Evolutionary conservation across 192 early-diverging fungal genomes (phyloP).

Genomic region (Nowakowskiella sp.): DNA sequence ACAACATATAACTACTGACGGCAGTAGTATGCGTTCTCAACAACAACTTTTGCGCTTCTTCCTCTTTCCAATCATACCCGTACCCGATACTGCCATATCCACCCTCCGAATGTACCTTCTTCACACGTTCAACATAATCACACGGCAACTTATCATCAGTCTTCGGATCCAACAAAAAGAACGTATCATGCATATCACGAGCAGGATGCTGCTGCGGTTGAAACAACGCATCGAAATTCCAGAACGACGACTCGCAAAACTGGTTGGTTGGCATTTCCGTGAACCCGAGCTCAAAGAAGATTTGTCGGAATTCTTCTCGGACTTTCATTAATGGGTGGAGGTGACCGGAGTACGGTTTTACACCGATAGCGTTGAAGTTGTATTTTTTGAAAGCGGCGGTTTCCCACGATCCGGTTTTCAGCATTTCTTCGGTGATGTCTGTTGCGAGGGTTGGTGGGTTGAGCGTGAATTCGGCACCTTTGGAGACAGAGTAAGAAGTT

Average conservation of each 20-base stretch:
- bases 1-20: conserved; percentile 84
- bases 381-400: conserved; percentile 92
- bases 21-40: conserved; percentile 97
- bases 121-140: conserved; percentile 88
- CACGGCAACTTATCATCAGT: conserved; percentile 65
- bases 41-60: conserved; percentile 86
- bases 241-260: conserved; percentile 96
- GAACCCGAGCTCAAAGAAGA: conserved; percentile 99
- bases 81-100: conserved; percentile 95
- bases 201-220: conserved; percentile 98
- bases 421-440: conserved; percentile 90
- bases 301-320: conserved; percentile 95
- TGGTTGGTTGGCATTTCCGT: conserved; percentile 97
- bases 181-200: conserved; percentile 50
- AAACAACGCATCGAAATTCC: conserved; percentile 99
- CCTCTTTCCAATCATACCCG: conserved; percentile 83
- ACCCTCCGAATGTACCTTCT: conserved; percentile 83
- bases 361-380: conserved; percentile 91
- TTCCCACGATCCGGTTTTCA: conserved; percentile 90
- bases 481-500: conserved; percentile 74
- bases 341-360: conserved; percentile 73
- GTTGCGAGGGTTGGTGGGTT: conserved; percentile 83
- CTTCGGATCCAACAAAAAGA: conserved; percentile 59
- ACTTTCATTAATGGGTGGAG: conserved; percentile 99
- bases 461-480: conserved; percentile 83